A percentile compares a stretch with the other conserved stretches of the same genome.
Conservation (phyloP, 1,139 yeast genomes). For the Geotrichum siamense region DNA sequence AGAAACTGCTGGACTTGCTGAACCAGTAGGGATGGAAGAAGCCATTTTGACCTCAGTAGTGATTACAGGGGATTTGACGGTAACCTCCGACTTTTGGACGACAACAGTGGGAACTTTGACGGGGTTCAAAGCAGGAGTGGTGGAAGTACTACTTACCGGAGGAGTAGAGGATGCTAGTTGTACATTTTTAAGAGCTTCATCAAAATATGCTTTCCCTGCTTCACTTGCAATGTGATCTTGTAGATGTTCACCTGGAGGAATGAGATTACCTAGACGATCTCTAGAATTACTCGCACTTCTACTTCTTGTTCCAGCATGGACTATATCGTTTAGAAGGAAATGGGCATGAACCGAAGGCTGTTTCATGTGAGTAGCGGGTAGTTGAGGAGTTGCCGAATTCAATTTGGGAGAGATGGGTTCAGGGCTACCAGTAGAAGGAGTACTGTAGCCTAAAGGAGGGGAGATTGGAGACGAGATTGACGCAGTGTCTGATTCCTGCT, state of each 20-base stretch:
- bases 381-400: background rate
- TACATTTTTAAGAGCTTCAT: conserved; percentile 1
- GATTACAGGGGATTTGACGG: background rate
- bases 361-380: conserved; percentile 40
- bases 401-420: background rate
- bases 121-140: background rate
- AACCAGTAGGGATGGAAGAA: background rate
- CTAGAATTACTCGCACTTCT: conserved; percentile 37
- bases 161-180: background rate
- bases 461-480: background rate
- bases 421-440: background rate
- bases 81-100: background rate
- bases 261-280: conserved; percentile 4
- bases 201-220: conserved; percentile 1
- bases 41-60: background rate
- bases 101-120: background rate
- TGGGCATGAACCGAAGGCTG: conserved; percentile 71
- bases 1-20: background rate
- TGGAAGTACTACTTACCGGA: no score
- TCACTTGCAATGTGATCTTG: background rate
- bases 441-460: conserved; percentile 1
- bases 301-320: conserved; percentile 42
- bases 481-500: background rate
- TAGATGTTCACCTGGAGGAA: background rate
- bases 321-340: conserved; percentile 64